A percentile compares a stretch with the other conserved stretches of the same genome.
Evolutionary conservation across 768 basidiomycete species (phyloP).

Genomic region (Trametopsis cervina): DNA sequence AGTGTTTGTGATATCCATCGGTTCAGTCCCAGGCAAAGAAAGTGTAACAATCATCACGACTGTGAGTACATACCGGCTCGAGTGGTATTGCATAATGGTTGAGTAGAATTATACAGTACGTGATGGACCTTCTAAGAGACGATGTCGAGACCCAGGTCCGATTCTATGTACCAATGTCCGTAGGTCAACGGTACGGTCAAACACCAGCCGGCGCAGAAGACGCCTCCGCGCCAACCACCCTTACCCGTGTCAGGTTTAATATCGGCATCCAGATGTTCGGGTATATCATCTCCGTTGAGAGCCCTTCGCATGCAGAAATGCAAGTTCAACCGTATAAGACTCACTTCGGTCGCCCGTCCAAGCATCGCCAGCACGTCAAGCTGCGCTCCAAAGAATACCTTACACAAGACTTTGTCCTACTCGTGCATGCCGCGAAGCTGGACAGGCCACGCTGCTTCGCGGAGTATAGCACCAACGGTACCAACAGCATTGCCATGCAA

Average conservation of each 20-base stretch:
- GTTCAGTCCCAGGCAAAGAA: conserved; percentile 37
- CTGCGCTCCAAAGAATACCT: conserved; percentile 38
- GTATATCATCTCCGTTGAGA: conserved; percentile 30
- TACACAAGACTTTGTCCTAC: conserved; percentile 42
- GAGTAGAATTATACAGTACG: conserved; percentile 29
- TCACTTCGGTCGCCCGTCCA: conserved; percentile 11
- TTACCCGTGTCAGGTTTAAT: conserved; percentile 33
- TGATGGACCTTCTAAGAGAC: conserved; percentile 47
- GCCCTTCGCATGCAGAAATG: conserved; percentile 40
- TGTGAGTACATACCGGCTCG: conserved; percentile 21
- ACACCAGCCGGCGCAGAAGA: conserved; percentile 31
- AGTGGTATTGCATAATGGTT: neutral
- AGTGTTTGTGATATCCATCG: conserved; percentile 57
- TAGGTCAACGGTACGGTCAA: conserved; percentile 48
- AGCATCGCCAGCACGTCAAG: conserved; percentile 33
- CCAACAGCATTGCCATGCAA: conserved; percentile 39
- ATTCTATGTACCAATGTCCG: conserved; percentile 43
- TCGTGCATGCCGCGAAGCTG: conserved; percentile 40
- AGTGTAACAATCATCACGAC: conserved; percentile 36
- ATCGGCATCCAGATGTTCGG: conserved; percentile 46
- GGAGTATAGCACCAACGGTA: conserved; percentile 27
- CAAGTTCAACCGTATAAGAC: conserved; percentile 28
- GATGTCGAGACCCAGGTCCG: conserved; percentile 40
- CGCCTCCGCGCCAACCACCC: conserved; percentile 16
- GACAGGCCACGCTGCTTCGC: conserved; percentile 53